Percentiles rank a stretch among this genome's conserved stretches.
Evolutionary conservation across 768 basidiomycete genomes (phyloP).

Genomic region (Mycena polygramma): DNA sequence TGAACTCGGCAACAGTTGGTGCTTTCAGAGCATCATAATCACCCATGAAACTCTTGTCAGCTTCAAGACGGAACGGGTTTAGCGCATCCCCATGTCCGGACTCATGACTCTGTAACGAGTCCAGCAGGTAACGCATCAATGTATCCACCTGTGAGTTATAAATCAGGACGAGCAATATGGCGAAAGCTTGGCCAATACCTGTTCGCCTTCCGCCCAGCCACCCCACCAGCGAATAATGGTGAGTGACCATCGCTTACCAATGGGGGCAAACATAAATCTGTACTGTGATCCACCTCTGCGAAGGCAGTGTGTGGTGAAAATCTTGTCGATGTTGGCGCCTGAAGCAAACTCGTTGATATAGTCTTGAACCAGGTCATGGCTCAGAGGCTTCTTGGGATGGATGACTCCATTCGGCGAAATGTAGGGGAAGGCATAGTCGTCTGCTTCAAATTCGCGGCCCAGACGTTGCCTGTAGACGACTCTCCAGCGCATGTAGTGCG

Average conservation of each 20-base stretch:
- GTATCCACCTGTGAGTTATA: slow-evolving; percentile 46
- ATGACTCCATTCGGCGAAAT: slow-evolving; percentile 45
- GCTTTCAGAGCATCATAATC: slow-evolving; percentile 37
- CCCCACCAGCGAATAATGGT: slow-evolving; percentile 56
- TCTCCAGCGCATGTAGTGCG: slow-evolving; percentile 44
- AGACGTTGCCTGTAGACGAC: slow-evolving; percentile 37
- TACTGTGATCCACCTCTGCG: slow-evolving; percentile 55
- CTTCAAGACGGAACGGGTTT: slow-evolving; percentile 40
- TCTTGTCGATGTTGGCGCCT: slow-evolving; percentile 41
- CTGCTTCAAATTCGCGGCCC: slow-evolving; percentile 37
- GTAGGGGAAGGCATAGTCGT: slow-evolving; percentile 47
- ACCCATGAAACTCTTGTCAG: slow-evolving; percentile 44
- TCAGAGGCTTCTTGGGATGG: slow-evolving; percentile 41
- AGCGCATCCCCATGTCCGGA: slow-evolving; percentile 46
- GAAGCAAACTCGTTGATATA: slow-evolving; percentile 45
- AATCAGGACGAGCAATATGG: neutral
- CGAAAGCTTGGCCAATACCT: slow-evolving; percentile 41
- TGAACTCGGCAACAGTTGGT: slow-evolving; percentile 39
- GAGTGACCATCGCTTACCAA: slow-evolving; percentile 52
- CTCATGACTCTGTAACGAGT: slow-evolving; percentile 49
- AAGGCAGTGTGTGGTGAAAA: slow-evolving; percentile 53
- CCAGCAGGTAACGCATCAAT: slow-evolving; percentile 51
- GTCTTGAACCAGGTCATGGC: slow-evolving; percentile 45
- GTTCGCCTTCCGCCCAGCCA: slow-evolving; percentile 55
- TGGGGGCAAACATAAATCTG: slow-evolving; percentile 53